Evolutionary conservation across 202 grass and related monocot species (phyloP), one percentile per base, ranked within the genome.

Genomic region (Eragrostis tef): DNA sequence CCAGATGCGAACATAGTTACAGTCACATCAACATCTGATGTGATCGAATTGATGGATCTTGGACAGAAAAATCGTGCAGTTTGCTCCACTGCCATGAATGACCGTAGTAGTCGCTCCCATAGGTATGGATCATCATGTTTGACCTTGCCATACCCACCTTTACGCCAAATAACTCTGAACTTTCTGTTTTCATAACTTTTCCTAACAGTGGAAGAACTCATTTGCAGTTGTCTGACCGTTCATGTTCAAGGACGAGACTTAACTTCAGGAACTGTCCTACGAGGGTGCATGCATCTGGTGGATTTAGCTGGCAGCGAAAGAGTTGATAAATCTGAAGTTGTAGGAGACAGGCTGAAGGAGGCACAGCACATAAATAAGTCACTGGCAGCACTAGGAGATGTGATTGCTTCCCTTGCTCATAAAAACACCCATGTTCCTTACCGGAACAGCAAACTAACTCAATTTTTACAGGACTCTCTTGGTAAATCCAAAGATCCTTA

Each of bases 291-390:
- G 90, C 96, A 98, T 88, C 92, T 98, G 66, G 96, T 98, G 67
- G 96, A 98, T 86, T 89, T 98, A 88, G 96, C 96, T 69, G 96
- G 96, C 15, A 98, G 96, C 9, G 96, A 98, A 80, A 93, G 96
- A 82, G 89, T 98, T 17, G 90, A 95, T 64, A 98, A 98, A 75
- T 93, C 95, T 29, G 95, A 94, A 57, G 95, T 87, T 46, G 89
- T 90, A 82, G 95, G 95, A 57, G 92, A 95, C 31, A 86, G 90
- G 51, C 74, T 98, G 29, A 98, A 98, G 70, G 96, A 98, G 70
- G 96, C 96, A 71, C 80, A 85, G 29, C 90, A 98, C 52, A 98
- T 98, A 87, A 98, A 98, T 44, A 98, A 95, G 81, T 98, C 96
- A 62, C 85, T 98, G 7, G 82, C 96, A 68, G 96, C 96, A 60